Evolutionary conservation across 495 filamentous ascomycete genomes (phyloP).

Genomic region (Penicillium waksmanii): DNA sequence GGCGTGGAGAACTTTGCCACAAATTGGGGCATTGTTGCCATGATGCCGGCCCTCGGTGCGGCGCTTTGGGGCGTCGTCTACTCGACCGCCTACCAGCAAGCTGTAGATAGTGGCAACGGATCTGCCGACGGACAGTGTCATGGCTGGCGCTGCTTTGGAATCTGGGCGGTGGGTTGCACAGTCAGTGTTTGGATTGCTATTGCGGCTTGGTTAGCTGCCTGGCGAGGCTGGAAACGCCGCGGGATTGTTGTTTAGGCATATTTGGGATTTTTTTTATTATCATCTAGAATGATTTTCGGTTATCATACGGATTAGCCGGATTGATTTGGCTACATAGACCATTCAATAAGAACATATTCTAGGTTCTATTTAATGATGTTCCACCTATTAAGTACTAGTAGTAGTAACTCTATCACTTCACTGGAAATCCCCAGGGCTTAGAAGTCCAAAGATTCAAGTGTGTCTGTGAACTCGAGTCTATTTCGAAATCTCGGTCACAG

Average conservation of each 20-base stretch:
- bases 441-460: too few species aligned
- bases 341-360: too few species aligned
- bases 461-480: not conserved
- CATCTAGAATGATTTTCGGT: not conserved
- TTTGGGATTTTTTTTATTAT: slow-evolving; percentile 9
- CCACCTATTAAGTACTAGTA: too few species aligned
- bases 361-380: too few species aligned
- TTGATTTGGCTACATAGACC: not conserved
- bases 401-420: too few species aligned
- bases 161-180: slow-evolving; percentile 76
- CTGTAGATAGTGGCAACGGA: slow-evolving; percentile 41
- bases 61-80: slow-evolving; percentile 87
- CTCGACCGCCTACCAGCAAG: slow-evolving; percentile 75
- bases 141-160: slow-evolving; percentile 80
- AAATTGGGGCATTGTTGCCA: slow-evolving; percentile 94
- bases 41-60: slow-evolving; percentile 84
- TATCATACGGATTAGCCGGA: not conserved
- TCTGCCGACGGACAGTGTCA: slow-evolving; percentile 54
- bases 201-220: slow-evolving; percentile 73
- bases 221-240: slow-evolving; percentile 82
- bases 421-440: too few species aligned
- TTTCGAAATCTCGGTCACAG: not conserved
- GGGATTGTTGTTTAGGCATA: slow-evolving; percentile 71
- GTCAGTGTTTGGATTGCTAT: slow-evolving; percentile 77
- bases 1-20: slow-evolving; percentile 98